Base-by-base conservation (phyloP, 2,329 filamentous ascomycete genomes). In the Exophiala alcalophila region DNA sequence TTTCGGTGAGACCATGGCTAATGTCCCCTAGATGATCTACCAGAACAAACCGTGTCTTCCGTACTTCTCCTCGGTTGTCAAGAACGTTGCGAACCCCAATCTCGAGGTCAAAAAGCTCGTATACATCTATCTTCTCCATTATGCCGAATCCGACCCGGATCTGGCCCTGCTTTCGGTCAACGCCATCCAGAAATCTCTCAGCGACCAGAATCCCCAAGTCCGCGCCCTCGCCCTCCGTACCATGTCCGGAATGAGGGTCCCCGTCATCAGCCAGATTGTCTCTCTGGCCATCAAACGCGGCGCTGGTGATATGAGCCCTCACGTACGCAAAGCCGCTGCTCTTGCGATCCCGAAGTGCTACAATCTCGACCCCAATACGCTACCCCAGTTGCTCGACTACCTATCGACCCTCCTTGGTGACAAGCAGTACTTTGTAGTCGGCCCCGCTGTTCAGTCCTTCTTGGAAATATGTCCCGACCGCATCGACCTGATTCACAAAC, bases 51-150 rank as follows among this genome's bases (percentile, higher is more conserved):
- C 87, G 55, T 95, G 89, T 44, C 75, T 94, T 2, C 83, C 86
- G 15, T 94, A 91, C 74, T 98, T 98, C 73, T 94, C 91, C n/a
- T 86, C 89, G 16, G 86, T 98, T 41, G 88, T 98, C 64, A 98
- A 98, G 71, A 98, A 97, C 58, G 88, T 96, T 47, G 91, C 91
- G 19, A 95, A 87, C 25, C 85, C 90, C 10, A 95, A 89, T 59
- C 77, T 96, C 58, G 89, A 94, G 60, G 90, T 97, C 66, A 94
- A 96, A 69, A 97, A 97, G 66, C 81, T 98, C 42, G 92, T 98
- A 50, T 98, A 98, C 72, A 94, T 96, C 63, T 98, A 96, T 68
- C 81, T 98, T 50, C 84, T 97, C 48, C 87, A 94, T 63, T 90
- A 98, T 75, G 92, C 92, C 63, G 92, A 97, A 64, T 81, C 89